phyloP scores from a whole-genome alignment of 2,329 filamentous ascomycete species.

The Verticillium klebahnii region DNA sequence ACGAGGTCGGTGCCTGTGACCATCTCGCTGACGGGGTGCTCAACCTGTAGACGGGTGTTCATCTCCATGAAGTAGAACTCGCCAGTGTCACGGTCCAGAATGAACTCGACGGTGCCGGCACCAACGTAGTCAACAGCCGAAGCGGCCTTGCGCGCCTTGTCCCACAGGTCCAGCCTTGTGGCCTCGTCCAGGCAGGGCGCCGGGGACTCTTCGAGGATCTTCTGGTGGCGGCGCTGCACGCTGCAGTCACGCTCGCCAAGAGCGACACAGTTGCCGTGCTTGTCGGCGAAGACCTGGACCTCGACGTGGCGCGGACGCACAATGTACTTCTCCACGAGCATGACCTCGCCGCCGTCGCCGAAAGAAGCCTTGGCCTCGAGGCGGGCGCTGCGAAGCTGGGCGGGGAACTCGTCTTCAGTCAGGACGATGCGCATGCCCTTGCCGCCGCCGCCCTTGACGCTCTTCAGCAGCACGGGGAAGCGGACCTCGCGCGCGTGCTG shows the following conservation, averaged over 20 bases:
- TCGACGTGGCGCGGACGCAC: constrained; percentile 78
- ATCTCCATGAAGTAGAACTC: constrained; percentile 82
- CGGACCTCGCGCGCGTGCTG: constrained; percentile 66
- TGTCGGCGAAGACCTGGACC: constrained; percentile 86
- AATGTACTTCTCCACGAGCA: constrained; percentile 83
- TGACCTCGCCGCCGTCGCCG: constrained; percentile 72
- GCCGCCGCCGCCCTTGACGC: constrained; percentile 73
- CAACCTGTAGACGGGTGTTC: constrained; percentile 88
- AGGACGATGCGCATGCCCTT: constrained; percentile 80
- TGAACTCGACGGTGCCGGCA: constrained; percentile 86
- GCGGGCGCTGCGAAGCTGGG: constrained; percentile 67
- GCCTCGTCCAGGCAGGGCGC: constrained; percentile 61
- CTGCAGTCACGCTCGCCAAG: constrained; percentile 87
- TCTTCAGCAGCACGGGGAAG: constrained; percentile 74
- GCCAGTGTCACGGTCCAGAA: constrained; percentile 77
- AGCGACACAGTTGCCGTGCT: constrained; percentile 72
- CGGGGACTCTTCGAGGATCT: constrained; percentile 85
- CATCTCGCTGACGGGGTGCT: constrained; percentile 84
- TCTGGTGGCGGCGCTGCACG: constrained; percentile 82
- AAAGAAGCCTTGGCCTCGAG: constrained; percentile 76
- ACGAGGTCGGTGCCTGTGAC: constrained; percentile 72
- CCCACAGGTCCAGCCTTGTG: constrained; percentile 59
- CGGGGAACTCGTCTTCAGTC: constrained; percentile 62
- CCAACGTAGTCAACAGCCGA: constrained; percentile 82
- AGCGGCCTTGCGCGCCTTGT: constrained; percentile 60